Base-by-base conservation (phyloP, 2,329 filamentous ascomycete genomes). In the Cercospora brassicicola region DNA sequence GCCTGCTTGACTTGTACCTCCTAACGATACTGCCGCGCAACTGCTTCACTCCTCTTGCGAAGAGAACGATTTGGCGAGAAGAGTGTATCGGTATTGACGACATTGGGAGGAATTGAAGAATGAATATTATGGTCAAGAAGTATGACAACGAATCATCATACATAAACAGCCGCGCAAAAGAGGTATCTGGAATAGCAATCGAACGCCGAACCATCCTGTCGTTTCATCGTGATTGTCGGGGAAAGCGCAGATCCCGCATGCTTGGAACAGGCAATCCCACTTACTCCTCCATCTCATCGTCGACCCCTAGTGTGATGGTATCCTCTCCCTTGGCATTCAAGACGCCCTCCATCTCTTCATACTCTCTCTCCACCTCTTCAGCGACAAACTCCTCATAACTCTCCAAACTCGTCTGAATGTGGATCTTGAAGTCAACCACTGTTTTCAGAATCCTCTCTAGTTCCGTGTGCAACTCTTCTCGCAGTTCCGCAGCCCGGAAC, bases 381-480 rank as follows among this genome's bases (percentile, higher is more conserved):
- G 92, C 90, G 6, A 97, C 93, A 77, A 97, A 97, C 65, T 90
- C 89, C 81, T 99, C 95, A 79, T 97, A 98, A 76, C 95, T 92
- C 78, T 97, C 94, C 64, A 99, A 84, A 67, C 89, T 90, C 82
- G 93, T 94, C 80, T 99, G 95, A 62, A 99, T 86, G 77, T 98
- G 94, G 72, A 99, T 92, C 83, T 99, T 99, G 87, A 99, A 98
- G 77, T 96, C 94, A 83, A 98, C 96, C 70, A 97, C 91, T 78
- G 98, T 94, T 81, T 97, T 96, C 68, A 99, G 83, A 88, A 98
- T 96, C 75, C 90, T 90, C 82, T 97, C 95, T 75, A 97, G 92
- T 79, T 97, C 94, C 0, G 93, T 97, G 79, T 99, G 95, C n/a
- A 99, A 85, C 79, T 98, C 94, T 79, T 99, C 95, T n/a, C 95